Evolutionary conservation across 768 basidiomycete genomes (phyloP).

Genomic region (Ephemerocybe angulata): DNA sequence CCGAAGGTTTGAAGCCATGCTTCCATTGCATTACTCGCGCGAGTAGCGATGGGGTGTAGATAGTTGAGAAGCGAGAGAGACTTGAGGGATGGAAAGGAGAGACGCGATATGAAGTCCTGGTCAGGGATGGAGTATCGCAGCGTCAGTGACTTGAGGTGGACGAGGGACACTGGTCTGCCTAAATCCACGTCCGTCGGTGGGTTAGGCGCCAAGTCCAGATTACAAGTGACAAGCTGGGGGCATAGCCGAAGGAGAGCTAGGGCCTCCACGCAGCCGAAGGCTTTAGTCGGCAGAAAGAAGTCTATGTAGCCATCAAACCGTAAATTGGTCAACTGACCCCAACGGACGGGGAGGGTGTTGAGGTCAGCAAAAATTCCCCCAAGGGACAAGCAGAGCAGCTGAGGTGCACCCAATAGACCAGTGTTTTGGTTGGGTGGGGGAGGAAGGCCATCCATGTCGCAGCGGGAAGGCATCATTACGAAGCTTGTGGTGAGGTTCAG

Average conservation of each 20-base stretch:
- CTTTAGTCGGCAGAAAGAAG: background rate
- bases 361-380: too few relatives aligned
- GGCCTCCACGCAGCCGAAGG: background rate
- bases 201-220: background rate
- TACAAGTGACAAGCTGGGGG: background rate
- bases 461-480: background rate
- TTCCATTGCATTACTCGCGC: background rate
- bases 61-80: background rate
- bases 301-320: background rate
- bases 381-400: too few relatives aligned
- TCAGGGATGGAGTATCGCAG: background rate
- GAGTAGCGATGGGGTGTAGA: background rate
- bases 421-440: background rate
- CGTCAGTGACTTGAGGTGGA: background rate
- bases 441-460: too few relatives aligned
- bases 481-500: background rate
- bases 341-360: background rate
- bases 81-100: background rate
- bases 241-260: background rate
- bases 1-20: too few relatives aligned
- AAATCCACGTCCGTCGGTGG: too few relatives aligned
- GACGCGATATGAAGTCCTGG: background rate
- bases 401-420: too few relatives aligned
- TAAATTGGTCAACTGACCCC: background rate
- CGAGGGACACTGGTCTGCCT: background rate